phyloP scores from a whole-genome alignment of 1,284 basidiomycete genomes.

The Sanghuangporus weigelae region DNA sequence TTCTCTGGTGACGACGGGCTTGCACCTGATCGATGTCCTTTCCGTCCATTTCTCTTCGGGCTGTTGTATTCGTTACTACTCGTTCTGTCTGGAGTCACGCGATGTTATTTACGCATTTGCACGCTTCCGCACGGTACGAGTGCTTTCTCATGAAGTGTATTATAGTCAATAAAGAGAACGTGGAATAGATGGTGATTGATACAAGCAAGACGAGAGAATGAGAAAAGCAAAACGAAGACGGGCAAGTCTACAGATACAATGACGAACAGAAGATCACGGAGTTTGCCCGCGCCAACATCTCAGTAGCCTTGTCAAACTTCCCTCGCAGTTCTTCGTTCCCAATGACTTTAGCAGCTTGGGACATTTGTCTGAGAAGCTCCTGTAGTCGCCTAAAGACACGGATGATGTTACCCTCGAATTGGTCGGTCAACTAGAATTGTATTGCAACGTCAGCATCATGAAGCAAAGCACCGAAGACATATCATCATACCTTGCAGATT shows the following conservation, averaged over 20 bases:
- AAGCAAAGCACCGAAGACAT: background rate
- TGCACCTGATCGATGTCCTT: background rate
- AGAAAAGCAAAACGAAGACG: background rate
- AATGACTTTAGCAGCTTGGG: slow-evolving; percentile 90
- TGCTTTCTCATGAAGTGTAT: slow-evolving; percentile 1
- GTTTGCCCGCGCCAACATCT: slow-evolving; percentile 87
- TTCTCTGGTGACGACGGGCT: too few relatives aligned
- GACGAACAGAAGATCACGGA: slow-evolving; percentile 94
- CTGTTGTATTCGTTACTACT: background rate
- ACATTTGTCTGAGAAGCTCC: slow-evolving; percentile 95
- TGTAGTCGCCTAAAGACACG: slow-evolving; percentile 92
- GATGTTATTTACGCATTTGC: background rate
- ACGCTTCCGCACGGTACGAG: background rate
- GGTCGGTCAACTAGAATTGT: slow-evolving; percentile 74
- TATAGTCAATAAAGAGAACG: background rate
- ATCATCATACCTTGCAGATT: slow-evolving; percentile 81
- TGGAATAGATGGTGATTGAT: background rate
- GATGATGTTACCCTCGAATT: slow-evolving; percentile 94
- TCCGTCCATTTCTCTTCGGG: background rate
- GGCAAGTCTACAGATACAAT: slow-evolving; percentile 51
- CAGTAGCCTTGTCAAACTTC: slow-evolving; percentile 84
- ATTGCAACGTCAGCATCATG: background rate
- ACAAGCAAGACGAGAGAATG: background rate
- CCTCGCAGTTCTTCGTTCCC: slow-evolving; percentile 91
- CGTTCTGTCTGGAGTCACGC: background rate